phyloP scores from a whole-genome alignment of 2,329 filamentous ascomycete species.

The Microsporum canis region DNA sequence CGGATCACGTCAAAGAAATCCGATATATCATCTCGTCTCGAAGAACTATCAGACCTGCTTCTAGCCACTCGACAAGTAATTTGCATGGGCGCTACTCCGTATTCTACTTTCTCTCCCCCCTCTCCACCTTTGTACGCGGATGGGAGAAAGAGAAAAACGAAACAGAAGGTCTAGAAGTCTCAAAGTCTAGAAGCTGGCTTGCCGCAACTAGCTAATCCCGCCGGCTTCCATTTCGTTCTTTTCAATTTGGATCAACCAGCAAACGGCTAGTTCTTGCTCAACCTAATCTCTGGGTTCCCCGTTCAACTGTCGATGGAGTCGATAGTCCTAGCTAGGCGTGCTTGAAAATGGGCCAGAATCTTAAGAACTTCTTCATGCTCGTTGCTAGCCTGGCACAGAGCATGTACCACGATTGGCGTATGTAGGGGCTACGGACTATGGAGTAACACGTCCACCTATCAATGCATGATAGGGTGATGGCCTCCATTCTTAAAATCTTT shows the following conservation, averaged over 20 bases:
- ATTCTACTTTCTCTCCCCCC: not conserved
- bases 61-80: not conserved
- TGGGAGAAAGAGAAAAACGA: not conserved
- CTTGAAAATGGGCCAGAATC: not conserved
- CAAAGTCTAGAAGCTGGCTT: not conserved
- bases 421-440: not conserved
- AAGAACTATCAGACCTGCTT: not conserved
- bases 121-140: not conserved
- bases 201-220: not conserved
- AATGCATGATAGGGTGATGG: not conserved
- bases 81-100: not conserved
- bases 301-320: not conserved
- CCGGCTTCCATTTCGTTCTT: not conserved
- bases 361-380: not conserved
- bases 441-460: not conserved
- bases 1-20: conserved; percentile 1
- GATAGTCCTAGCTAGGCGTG: not conserved
- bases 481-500: not conserved
- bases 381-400: not conserved
- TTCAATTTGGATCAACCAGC: not conserved
- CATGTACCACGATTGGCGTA: conserved; percentile 1
- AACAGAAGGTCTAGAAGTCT: not conserved
- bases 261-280: not conserved
- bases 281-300: not conserved
- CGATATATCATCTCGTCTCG: conserved; percentile 2